Conservation (phyloP, 768 basidiomycete species). For the Cyclocybe cylindracea region DNA sequence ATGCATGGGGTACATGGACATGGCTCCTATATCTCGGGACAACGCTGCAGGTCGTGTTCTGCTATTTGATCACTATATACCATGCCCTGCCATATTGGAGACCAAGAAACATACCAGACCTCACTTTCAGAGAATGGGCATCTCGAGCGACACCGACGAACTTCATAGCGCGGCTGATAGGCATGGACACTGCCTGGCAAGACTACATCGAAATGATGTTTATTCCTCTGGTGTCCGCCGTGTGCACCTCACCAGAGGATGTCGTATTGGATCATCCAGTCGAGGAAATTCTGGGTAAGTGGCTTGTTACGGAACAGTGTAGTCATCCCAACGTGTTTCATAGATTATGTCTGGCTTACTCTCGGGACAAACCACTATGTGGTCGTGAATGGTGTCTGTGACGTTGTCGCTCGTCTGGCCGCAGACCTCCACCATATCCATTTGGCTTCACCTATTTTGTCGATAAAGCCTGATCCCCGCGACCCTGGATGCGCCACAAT, state of each 20-base stretch:
- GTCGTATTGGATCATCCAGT: conserved; percentile 60
- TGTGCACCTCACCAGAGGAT: conserved; percentile 63
- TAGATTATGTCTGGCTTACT: conserved; percentile 74
- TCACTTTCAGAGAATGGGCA: conserved; percentile 55
- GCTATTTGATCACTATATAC: conserved; percentile 45
- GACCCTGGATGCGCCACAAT: conserved; percentile 37
- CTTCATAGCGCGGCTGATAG: conserved; percentile 38
- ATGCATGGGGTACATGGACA: conserved; percentile 24
- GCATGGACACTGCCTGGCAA: conserved; percentile 52
- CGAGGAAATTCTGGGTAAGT: conserved; percentile 64
- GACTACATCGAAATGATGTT: conserved; percentile 56
- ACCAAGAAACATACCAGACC: conserved; percentile 21
- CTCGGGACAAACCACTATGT: conserved; percentile 72
- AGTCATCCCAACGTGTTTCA: background rate
- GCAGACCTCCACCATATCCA: conserved; percentile 50
- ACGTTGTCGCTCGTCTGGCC: conserved; percentile 57
- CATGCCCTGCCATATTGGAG: conserved; percentile 46
- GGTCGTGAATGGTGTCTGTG: conserved; percentile 56
- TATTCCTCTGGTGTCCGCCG: conserved; percentile 69
- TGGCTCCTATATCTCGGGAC: conserved; percentile 41
- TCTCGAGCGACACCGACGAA: conserved; percentile 40
- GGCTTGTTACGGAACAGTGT: background rate
- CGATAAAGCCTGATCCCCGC: conserved; percentile 39
- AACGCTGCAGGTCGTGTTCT: conserved; percentile 42
- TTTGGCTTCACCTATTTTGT: conserved; percentile 50